Conservation (phyloP, 1,139 yeast genomes). For the Scheffersomyces segobiensis region DNA sequence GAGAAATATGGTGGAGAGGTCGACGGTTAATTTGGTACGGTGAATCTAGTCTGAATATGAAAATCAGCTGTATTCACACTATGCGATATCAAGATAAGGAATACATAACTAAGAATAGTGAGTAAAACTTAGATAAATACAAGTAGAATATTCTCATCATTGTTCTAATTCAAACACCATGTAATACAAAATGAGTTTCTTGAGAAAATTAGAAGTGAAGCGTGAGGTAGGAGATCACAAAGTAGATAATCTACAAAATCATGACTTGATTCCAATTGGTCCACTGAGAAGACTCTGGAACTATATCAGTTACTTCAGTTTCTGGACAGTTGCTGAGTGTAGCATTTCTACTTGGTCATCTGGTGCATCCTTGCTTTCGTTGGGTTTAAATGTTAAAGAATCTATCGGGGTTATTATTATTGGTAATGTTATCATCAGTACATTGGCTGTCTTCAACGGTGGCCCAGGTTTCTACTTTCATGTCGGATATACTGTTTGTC, state of each 20-base stretch:
- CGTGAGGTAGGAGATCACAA: background rate
- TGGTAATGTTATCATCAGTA: conserved; percentile 41
- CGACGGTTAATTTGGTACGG: background rate
- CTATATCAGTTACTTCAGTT: conserved; percentile 37
- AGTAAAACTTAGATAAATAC: too few species aligned
- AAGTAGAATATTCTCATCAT: background rate
- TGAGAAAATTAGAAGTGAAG: background rate
- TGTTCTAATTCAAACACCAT: background rate
- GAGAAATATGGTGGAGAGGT: background rate
- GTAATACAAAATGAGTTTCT: background rate
- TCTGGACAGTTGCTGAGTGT: conserved; percentile 37
- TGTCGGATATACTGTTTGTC: conserved; percentile 46
- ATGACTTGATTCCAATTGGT: conserved; percentile 25
- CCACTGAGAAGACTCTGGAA: conserved; percentile 37
- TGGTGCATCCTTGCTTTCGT: conserved; percentile 36
- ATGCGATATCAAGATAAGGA: background rate
- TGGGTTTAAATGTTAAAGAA: conserved; percentile 40
- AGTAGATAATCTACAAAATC: background rate
- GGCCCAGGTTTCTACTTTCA: conserved; percentile 46
- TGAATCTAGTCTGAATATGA: background rate
- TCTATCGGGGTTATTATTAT: conserved; percentile 40
- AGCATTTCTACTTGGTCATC: conserved; percentile 34
- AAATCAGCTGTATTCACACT: background rate
- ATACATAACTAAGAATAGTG: background rate
- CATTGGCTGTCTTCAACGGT: conserved; percentile 39